Base-by-base conservation (phyloP, 306 rosid genomes). In the Amphicarpaea edgeworthii region DNA sequence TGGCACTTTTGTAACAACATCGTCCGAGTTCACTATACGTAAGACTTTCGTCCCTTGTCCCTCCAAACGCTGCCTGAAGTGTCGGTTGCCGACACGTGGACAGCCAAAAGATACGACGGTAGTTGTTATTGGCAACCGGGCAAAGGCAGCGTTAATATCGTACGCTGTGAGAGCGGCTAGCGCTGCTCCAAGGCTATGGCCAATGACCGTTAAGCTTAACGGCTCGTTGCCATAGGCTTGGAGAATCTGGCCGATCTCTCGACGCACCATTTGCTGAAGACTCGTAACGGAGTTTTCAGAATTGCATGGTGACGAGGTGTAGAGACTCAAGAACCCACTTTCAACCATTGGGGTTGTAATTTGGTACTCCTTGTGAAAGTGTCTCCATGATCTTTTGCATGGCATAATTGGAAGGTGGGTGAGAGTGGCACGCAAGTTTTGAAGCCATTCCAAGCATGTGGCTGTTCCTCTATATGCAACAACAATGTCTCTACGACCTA, bases 351-450 rank as follows among this genome's bases (percentile, higher is more conserved):
- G 64, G 9, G 38, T 8, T 58, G 61, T 1, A 1, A 7, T 54
- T 9, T 20, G 6, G 2, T 54, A n/a, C n/a, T n/a, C 8, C 7
- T 21, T 53, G 60, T 21, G 30, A 8, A 53, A 54, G 32, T 10
- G 21, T 54, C n/a, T 54, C 32, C 7, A 54, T 12, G n/a, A n/a
- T n/a, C 40, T 14, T 58, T 58, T 26, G 64, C 64, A 58, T 58
- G 64, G 64, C 17, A 26, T 24, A n/a, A n/a, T n/a, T 11, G 64
- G 64, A 19, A 58, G 64, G 19, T 58, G 40, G 8, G 64, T 58
- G 64, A 58, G 64, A 26, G 64, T 58, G 64, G 40, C 64, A 24
- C 64, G 64, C 64, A 58, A 58, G 12, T 58, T 58, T 10, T 58
- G 40, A 24, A 58, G 40, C 64, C 64, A 58, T 58, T 58, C 64